These are phyloP conservation scores for Coemansia pectinata DNA, from an alignment of 192 early-diverging fungal species.

Conservation along the genomic window DNA sequence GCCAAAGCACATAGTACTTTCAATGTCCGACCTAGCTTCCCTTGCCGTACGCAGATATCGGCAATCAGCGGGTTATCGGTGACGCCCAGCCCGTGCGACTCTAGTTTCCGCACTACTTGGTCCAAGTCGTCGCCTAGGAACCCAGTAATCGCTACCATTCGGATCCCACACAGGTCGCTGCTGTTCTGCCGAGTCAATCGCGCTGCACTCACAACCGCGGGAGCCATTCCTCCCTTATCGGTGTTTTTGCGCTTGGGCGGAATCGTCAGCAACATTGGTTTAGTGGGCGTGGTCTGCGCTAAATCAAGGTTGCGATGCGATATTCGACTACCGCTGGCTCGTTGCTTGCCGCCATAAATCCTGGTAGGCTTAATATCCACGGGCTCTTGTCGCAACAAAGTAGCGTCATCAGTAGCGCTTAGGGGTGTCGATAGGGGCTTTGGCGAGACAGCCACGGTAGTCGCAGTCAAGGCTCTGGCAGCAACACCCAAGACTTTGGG, in stretches of 20 bases:
- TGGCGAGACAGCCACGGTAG: neutral
- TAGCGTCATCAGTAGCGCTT: neutral
- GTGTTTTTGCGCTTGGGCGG: neutral
- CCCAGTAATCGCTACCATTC: slow-evolving; percentile 20
- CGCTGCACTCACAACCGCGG: neutral
- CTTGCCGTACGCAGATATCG: slow-evolving; percentile 26
- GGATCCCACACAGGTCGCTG: neutral
- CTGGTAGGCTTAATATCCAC: neutral
- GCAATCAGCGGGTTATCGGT: slow-evolving; percentile 40
- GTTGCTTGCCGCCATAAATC: neutral
- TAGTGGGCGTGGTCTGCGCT: neutral
- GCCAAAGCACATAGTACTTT: slow-evolving; percentile 49
- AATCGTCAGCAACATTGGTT: neutral
- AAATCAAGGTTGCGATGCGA: slow-evolving; percentile 5
- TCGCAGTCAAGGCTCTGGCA: neutral
- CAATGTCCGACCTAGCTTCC: slow-evolving; percentile 35
- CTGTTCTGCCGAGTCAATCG: neutral
- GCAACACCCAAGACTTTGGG: neutral
- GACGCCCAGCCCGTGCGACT: slow-evolving; percentile 2
- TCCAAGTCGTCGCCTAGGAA: slow-evolving; percentile 13
- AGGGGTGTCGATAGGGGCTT: neutral
- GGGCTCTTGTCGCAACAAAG: neutral
- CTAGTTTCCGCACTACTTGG: neutral
- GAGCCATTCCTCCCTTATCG: neutral
- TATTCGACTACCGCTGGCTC: neutral